A percentile compares a stretch with the other conserved stretches of the same genome.
phyloP scores from a whole-genome alignment of 1,284 basidiomycete genomes.

The Inonotus hispidus region DNA sequence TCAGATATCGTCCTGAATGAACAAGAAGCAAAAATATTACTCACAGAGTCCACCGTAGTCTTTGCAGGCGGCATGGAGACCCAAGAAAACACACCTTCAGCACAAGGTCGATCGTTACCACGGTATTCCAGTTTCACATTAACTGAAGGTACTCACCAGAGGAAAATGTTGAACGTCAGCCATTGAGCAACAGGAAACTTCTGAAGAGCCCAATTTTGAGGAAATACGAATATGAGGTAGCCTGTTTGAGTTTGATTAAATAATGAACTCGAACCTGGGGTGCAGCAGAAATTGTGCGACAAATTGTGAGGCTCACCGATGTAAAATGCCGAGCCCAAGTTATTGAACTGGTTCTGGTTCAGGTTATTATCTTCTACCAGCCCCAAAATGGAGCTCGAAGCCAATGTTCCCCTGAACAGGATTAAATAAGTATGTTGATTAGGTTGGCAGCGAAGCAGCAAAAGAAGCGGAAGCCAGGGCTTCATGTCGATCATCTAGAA shows the following conservation, averaged over 20 bases:
- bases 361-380: slow-evolving; percentile 25
- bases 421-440: background rate
- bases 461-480: background rate
- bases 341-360: slow-evolving; percentile 26
- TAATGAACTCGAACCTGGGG: background rate
- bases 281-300: background rate
- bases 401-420: slow-evolving; percentile 22
- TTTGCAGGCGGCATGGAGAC: slow-evolving; percentile 16
- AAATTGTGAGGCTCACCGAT: slow-evolving; percentile 22
- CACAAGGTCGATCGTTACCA: background rate
- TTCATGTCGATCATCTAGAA: background rate
- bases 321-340: slow-evolving; percentile 30
- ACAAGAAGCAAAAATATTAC: background rate
- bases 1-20: background rate
- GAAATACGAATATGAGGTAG: slow-evolving; percentile 29
- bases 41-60: slow-evolving; percentile 19
- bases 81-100: slow-evolving; percentile 15
- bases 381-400: slow-evolving; percentile 25
- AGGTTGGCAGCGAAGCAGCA: background rate
- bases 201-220: slow-evolving; percentile 27
- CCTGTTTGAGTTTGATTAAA: slow-evolving; percentile 15
- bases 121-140: background rate
- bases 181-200: slow-evolving; percentile 27
- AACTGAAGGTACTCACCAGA: slow-evolving; percentile 9
- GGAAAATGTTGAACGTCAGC: slow-evolving; percentile 18